Evolutionary conservation across 768 basidiomycete genomes (phyloP).

Genomic region (Saitozyma podzolica): DNA sequence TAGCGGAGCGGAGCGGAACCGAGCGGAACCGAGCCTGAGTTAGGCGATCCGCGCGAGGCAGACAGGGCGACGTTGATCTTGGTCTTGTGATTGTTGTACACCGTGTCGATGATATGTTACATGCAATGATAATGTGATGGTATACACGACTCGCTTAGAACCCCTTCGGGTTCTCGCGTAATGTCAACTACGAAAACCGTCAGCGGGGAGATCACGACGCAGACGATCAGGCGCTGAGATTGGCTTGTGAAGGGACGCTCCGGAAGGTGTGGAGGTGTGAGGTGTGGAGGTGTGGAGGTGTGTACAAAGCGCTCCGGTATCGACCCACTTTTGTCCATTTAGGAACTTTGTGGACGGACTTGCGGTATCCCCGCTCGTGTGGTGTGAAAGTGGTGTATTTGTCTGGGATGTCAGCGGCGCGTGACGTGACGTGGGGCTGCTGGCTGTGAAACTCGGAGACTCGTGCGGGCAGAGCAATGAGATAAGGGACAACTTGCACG

Average conservation of each 20-base stretch:
- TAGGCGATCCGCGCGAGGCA: too few relatives aligned
- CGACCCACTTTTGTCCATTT: conserved; percentile 68
- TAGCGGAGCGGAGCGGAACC: too few relatives aligned
- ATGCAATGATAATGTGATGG: not conserved
- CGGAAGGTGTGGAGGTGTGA: too few relatives aligned
- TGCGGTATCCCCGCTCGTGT: conserved; percentile 73
- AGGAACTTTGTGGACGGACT: conserved; percentile 95
- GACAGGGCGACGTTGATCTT: too few relatives aligned
- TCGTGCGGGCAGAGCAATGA: not conserved
- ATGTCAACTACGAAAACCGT: conserved; percentile 61
- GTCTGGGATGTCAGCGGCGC: conserved; percentile 56
- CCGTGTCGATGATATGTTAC: too few relatives aligned
- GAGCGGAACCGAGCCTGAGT: too few relatives aligned
- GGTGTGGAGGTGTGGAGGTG: too few relatives aligned
- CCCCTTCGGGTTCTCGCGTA: conserved; percentile 84
- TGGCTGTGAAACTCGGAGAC: not conserved
- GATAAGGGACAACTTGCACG: not conserved
- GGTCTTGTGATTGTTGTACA: too few relatives aligned
- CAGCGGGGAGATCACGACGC: too few relatives aligned
- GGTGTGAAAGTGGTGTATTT: conserved; percentile 91
- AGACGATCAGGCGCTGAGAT: too few relatives aligned
- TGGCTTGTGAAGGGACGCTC: too few relatives aligned
- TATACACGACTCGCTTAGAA: conserved; percentile 59
- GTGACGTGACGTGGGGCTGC: not conserved
- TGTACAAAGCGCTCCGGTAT: not conserved